Conservation (phyloP, 192 early-diverging fungal genomes). For the Coemansia sp. region DNA sequence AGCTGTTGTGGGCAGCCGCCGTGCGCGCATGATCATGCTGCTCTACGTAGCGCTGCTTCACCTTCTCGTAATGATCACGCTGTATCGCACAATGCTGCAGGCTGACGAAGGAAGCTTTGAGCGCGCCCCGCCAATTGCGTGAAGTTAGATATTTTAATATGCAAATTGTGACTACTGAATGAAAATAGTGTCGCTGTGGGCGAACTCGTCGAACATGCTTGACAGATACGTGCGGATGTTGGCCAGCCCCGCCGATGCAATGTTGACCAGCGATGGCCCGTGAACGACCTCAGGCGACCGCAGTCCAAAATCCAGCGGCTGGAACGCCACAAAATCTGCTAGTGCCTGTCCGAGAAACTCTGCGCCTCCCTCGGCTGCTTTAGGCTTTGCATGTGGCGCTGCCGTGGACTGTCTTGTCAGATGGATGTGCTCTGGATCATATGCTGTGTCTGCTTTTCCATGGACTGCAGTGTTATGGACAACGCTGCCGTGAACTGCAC, state of each 20-base stretch:
- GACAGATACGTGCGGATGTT: constrained; percentile 28
- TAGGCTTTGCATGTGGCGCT: not conserved
- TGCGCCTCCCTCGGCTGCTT: constrained; percentile 12
- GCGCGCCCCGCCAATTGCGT: not conserved
- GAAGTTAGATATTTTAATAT: not conserved
- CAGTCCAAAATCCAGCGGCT: constrained; percentile 39
- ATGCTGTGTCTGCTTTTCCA: not conserved
- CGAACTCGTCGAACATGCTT: constrained; percentile 26
- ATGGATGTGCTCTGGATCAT: not conserved
- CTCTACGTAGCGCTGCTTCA: constrained; percentile 60
- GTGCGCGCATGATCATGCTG: constrained; percentile 25
- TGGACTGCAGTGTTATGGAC: not conserved
- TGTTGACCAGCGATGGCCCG: not conserved
- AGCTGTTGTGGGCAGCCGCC: constrained; percentile 36
- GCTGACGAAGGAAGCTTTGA: constrained; percentile 8
- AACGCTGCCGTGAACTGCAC: not conserved
- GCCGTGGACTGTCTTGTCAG: not conserved
- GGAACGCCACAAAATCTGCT: constrained; percentile 40
- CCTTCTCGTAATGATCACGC: constrained; percentile 71
- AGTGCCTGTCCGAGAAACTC: constrained; percentile 44
- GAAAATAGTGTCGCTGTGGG: constrained; percentile 24
- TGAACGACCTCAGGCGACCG: not conserved
- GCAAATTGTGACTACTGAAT: constrained; percentile 18
- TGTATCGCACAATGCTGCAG: constrained; percentile 54
- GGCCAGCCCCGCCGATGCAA: not conserved